phyloP scores from a whole-genome alignment of 1,139 yeast species.

The Pichia sp. region DNA sequence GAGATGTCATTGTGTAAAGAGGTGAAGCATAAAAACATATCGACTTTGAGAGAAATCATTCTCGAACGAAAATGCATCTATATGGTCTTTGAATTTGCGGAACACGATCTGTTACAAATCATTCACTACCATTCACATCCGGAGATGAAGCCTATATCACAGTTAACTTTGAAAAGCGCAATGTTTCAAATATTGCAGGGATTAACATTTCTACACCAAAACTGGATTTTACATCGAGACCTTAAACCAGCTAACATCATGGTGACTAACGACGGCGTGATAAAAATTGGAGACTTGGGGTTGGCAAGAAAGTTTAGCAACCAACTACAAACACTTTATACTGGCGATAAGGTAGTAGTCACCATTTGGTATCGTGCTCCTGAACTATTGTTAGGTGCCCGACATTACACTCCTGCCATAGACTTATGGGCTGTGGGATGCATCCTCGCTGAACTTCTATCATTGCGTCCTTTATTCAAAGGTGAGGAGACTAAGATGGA shows the following conservation, averaged over 20 bases:
- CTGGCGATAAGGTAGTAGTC: constrained; percentile 96
- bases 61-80: constrained; percentile 86
- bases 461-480: constrained; percentile 87
- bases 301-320: constrained; percentile 86
- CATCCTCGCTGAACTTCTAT: constrained; percentile 84
- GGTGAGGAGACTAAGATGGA: constrained; percentile 98
- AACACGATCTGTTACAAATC: constrained; percentile 88
- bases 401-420: constrained; percentile 93
- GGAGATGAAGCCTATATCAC: constrained; percentile 73
- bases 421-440: constrained; percentile 98
- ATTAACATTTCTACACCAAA: constrained; percentile 84
- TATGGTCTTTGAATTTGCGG: constrained; percentile 94
- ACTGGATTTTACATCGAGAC: constrained; percentile 95
- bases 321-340: constrained; percentile 81
- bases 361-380: constrained; percentile 99
- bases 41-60: constrained; percentile 77
- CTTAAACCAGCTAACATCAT: constrained; percentile 96
- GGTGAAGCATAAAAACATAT: constrained; percentile 71
- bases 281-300: constrained; percentile 94
- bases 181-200: constrained; percentile 93
- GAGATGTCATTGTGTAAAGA: constrained; percentile 96
- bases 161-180: constrained; percentile 71
- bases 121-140: constrained; percentile 94
- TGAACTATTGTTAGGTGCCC: constrained; percentile 80
- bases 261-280: constrained; percentile 86